Conservation (phyloP, 495 filamentous ascomycete genomes). For the Astrocystis sublimbata region DNA sequence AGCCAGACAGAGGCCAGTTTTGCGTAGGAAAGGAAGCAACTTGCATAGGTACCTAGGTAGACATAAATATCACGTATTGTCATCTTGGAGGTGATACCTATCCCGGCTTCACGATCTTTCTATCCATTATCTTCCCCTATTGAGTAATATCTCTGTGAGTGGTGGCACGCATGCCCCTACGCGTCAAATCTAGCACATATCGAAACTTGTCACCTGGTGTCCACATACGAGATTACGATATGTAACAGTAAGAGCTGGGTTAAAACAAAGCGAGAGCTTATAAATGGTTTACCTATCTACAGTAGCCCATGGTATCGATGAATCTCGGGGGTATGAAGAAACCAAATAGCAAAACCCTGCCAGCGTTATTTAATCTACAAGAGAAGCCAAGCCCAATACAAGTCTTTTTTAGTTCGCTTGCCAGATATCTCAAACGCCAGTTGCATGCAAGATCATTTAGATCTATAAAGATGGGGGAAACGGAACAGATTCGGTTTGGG, state of each 20-base stretch:
- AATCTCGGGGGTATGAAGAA: slow-evolving; percentile 21
- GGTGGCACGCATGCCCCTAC: too few relatives aligned
- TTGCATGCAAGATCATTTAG: slow-evolving; percentile 26
- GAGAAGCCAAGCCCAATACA: slow-evolving; percentile 9
- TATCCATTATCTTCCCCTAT: too few relatives aligned
- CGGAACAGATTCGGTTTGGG: slow-evolving; percentile 15
- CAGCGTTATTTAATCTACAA: slow-evolving; percentile 18
- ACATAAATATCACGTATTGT: too few relatives aligned
- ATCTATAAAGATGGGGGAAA: slow-evolving; percentile 23
- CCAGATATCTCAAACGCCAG: slow-evolving; percentile 32
- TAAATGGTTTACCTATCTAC: neutral
- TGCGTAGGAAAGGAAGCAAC: too few relatives aligned
- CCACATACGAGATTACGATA: too few relatives aligned
- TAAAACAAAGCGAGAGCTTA: slow-evolving; percentile 1
- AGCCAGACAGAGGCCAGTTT: too few relatives aligned
- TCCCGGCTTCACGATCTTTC: too few relatives aligned
- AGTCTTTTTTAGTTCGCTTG: slow-evolving; percentile 18
- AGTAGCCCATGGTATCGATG: neutral
- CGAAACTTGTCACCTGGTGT: too few relatives aligned
- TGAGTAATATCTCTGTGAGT: too few relatives aligned
- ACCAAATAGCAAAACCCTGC: slow-evolving; percentile 15
- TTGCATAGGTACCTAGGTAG: too few relatives aligned
- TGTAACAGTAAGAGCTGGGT: slow-evolving; percentile 18
- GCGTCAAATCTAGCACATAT: too few relatives aligned
- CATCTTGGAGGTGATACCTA: too few relatives aligned